phyloP scores from a whole-genome alignment of 495 filamentous ascomycete species.

The Tuber magnatum region DNA sequence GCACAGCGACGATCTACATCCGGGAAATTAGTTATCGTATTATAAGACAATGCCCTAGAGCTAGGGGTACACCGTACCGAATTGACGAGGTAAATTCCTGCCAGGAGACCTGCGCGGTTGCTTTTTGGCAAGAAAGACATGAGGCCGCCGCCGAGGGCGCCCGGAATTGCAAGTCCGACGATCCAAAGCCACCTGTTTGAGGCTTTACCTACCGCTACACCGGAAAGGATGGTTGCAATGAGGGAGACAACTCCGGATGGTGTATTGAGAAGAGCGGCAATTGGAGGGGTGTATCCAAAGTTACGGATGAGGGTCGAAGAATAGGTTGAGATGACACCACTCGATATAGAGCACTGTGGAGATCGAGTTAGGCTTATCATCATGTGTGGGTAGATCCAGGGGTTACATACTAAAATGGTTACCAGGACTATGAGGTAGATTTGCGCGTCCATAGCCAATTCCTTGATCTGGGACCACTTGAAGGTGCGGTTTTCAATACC shows the following conservation, averaged over 20 bases:
- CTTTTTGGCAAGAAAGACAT: conserved; percentile 53
- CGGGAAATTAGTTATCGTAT: conserved; percentile 43
- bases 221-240: conserved; percentile 51
- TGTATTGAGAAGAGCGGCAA: conserved; percentile 57
- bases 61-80: conserved; percentile 20
- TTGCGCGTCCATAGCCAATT: conserved; percentile 46
- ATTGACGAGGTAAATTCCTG: conserved; percentile 61
- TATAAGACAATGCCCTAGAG: conserved; percentile 40
- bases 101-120: conserved; percentile 50
- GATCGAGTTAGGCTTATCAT: conserved; percentile 34
- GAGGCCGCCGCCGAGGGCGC: conserved; percentile 53
- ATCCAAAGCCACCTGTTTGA: conserved; percentile 51
- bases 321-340: conserved; percentile 57
- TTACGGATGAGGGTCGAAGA: conserved; percentile 54
- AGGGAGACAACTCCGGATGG: conserved; percentile 56
- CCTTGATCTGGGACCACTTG: conserved; percentile 46
- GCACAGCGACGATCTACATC: conserved; percentile 48
- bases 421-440: conserved; percentile 46
- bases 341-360: conserved; percentile 49
- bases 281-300: conserved; percentile 52
- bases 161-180: conserved; percentile 34
- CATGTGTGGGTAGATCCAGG: neutral
- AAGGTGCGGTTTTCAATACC: conserved; percentile 53
- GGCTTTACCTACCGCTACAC: conserved; percentile 40
- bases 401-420: conserved; percentile 30